Evolutionary conservation across 169 alveolate species (phyloP).

Genomic region (Amoebophrya sp.): DNA sequence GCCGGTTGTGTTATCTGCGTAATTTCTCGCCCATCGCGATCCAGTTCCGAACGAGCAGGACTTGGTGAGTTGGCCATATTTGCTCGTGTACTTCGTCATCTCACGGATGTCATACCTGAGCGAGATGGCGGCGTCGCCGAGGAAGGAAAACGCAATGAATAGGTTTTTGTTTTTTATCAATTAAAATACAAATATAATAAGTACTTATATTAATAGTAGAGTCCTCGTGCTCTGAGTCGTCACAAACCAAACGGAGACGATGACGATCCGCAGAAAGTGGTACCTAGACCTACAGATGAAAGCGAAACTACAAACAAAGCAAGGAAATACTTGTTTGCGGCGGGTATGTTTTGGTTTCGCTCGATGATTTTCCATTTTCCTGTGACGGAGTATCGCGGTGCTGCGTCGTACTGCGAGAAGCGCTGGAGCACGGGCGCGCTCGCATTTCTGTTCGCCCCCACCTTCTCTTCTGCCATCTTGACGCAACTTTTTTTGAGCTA

Average conservation of each 20-base stretch:
- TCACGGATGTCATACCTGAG: not conserved
- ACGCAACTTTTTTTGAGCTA: too few relatives aligned
- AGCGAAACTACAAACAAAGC: not conserved
- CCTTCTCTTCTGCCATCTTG: not conserved
- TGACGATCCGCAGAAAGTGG: too few relatives aligned
- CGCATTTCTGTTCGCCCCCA: not conserved
- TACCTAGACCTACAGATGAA: too few relatives aligned
- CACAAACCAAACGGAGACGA: too few relatives aligned
- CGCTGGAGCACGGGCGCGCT: not conserved
- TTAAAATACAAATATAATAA: too few relatives aligned
- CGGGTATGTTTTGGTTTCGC: not conserved
- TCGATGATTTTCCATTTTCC: not conserved
- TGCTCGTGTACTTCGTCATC: not conserved
- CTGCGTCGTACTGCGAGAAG: not conserved
- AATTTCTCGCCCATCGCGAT: not conserved
- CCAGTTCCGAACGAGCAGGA: not conserved
- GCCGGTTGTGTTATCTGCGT: not conserved
- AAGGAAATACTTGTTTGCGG: not conserved
- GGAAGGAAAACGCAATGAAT: too few relatives aligned
- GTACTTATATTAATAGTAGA: too few relatives aligned
- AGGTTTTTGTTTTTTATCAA: too few relatives aligned
- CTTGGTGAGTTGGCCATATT: not conserved
- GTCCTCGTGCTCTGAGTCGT: too few relatives aligned
- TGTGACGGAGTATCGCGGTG: not conserved
- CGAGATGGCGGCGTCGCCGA: too few relatives aligned